These are phyloP conservation scores for Fusarium vanettenii DNA, from an alignment of 2,329 filamentous ascomycete species.

Conservation along the genomic window DNA sequence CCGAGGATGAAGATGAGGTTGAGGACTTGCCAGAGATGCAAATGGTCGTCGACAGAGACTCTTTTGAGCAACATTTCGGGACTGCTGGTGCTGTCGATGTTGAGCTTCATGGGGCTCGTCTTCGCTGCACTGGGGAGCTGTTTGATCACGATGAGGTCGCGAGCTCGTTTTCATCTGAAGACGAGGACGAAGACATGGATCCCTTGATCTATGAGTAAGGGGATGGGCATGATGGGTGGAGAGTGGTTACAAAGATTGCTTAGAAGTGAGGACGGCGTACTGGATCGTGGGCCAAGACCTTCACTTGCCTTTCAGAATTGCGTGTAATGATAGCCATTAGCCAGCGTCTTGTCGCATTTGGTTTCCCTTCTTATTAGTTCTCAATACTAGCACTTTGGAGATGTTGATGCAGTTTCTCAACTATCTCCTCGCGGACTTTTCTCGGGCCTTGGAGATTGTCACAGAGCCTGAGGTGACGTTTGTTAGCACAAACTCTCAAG, in stretches of 20 bases:
- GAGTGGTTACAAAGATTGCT: background rate
- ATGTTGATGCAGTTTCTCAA: background rate
- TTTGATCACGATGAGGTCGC: conserved; percentile 24
- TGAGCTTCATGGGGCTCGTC: conserved; percentile 37
- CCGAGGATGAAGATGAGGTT: conserved; percentile 41
- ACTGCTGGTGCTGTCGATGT: conserved; percentile 41
- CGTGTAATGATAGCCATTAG: background rate
- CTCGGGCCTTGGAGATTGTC: background rate
- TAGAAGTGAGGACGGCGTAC: background rate
- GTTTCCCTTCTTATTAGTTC: background rate
- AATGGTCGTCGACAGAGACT: conserved; percentile 44
- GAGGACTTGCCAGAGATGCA: conserved; percentile 45
- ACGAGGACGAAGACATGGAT: background rate
- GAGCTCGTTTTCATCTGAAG: background rate
- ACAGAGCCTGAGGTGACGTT: background rate
- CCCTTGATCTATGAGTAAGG: background rate
- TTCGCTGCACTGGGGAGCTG: conserved; percentile 33
- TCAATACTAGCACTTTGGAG: background rate
- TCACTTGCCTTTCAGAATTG: background rate
- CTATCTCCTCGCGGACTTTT: background rate
- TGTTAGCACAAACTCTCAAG: background rate
- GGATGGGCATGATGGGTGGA: too few relatives aligned
- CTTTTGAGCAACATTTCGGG: conserved; percentile 40
- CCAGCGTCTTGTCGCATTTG: background rate
- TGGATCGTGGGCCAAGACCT: background rate